Percentiles rank a stretch among this genome's conserved stretches.
phyloP scores from a whole-genome alignment of 2,329 filamentous ascomycete genomes.

The Aspergillus pseudonomiae region DNA sequence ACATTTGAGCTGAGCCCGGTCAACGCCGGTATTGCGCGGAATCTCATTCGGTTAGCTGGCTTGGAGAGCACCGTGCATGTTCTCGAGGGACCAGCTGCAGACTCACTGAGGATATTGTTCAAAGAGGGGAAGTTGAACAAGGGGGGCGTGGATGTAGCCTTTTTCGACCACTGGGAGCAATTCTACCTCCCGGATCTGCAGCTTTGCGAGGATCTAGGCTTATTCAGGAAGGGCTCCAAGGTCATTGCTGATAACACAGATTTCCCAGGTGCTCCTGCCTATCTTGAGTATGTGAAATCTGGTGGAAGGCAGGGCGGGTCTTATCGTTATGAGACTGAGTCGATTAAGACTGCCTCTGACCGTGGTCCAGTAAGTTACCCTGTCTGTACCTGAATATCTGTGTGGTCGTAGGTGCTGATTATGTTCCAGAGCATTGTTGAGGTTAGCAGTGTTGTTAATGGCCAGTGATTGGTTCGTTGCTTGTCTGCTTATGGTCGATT shows the following conservation, averaged over 20 bases:
- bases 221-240: conserved; percentile 36
- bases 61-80: conserved; percentile 37
- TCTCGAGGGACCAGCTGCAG: conserved; percentile 35
- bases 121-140: conserved; percentile 28
- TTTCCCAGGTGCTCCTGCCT: conserved; percentile 45
- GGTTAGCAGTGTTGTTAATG: conserved; percentile 22
- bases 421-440: conserved; percentile 23
- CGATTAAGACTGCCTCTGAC: conserved; percentile 13
- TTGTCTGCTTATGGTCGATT: neutral
- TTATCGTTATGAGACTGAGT: conserved; percentile 30
- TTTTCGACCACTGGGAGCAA: conserved; percentile 42
- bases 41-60: conserved; percentile 39
- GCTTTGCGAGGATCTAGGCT: conserved; percentile 35
- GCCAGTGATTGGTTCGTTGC: neutral
- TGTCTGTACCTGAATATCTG: neutral
- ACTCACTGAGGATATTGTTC: conserved; percentile 33
- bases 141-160: conserved; percentile 38
- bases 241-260: conserved; percentile 46
- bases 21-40: conserved; percentile 34
- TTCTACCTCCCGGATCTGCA: conserved; percentile 42
- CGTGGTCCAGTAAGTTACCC: conserved; percentile 20
- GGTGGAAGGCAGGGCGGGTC: conserved; percentile 23
- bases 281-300: conserved; percentile 43
- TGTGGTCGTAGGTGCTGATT: neutral
- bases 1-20: conserved; percentile 39